Evolutionary conservation across 2,329 filamentous ascomycete species (phyloP).

Genomic region (Botrytis deweyae): DNA sequence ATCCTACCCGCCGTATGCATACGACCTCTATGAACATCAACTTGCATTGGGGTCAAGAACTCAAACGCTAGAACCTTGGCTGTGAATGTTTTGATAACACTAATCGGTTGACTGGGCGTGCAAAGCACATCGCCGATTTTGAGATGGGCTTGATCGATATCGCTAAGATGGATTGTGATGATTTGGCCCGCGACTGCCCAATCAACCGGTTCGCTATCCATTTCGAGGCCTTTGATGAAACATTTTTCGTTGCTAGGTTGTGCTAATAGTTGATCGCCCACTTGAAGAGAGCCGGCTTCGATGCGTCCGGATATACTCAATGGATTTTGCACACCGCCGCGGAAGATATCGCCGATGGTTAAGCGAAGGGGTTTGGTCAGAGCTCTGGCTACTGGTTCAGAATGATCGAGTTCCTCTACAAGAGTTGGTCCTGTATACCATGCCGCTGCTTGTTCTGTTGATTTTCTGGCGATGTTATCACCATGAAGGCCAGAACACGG

Average conservation of each 20-base stretch:
- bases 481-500: constrained; percentile 88
- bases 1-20: constrained; percentile 78
- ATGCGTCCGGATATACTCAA: constrained; percentile 84
- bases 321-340: constrained; percentile 74
- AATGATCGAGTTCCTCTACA: constrained; percentile 80
- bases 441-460: constrained; percentile 54
- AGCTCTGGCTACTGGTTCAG: constrained; percentile 68
- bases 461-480: constrained; percentile 72
- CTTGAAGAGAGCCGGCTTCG: constrained; percentile 78
- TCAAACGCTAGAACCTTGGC: constrained; percentile 88
- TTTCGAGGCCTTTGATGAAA: constrained; percentile 76
- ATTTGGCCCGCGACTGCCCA: constrained; percentile 96
- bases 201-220: constrained; percentile 70
- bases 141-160: constrained; percentile 82
- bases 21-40: constrained; percentile 85
- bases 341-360: constrained; percentile 84
- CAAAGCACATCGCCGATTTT: constrained; percentile 86
- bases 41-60: constrained; percentile 80
- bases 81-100: constrained; percentile 70
- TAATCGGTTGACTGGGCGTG: constrained; percentile 63
- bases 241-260: constrained; percentile 82
- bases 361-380: constrained; percentile 80
- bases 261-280: constrained; percentile 75
- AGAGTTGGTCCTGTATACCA: constrained; percentile 85
- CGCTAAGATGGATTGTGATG: constrained; percentile 75